These are phyloP conservation scores for Colletotrichum endophyticum DNA, from an alignment of 2,329 filamentous ascomycete genomes.

Conservation along the genomic window DNA sequence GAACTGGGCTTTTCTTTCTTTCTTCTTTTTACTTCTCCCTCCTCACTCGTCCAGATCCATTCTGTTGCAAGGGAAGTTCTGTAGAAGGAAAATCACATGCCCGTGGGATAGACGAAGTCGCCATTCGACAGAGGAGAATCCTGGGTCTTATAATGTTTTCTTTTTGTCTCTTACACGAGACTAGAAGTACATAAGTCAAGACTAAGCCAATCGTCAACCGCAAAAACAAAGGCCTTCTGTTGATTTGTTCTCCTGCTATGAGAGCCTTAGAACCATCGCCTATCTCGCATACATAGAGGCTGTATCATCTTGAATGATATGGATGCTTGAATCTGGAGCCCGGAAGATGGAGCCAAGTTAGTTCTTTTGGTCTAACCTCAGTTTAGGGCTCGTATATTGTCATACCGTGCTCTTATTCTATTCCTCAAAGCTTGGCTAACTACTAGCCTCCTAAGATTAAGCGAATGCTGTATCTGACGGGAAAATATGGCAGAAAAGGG, in stretches of 20 bases:
- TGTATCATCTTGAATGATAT: not conserved
- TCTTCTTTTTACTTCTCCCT: not conserved
- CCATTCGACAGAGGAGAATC: too few relatives aligned
- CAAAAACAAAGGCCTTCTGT: not conserved
- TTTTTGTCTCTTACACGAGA: too few relatives aligned
- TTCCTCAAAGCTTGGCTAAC: not conserved
- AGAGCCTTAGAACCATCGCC: not conserved
- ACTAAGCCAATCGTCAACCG: not conserved
- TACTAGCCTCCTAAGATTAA: not conserved
- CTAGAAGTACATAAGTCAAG: not conserved
- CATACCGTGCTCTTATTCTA: not conserved
- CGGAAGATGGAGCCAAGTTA: not conserved
- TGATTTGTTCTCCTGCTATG: not conserved
- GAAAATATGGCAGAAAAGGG: not conserved
- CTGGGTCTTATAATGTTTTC: too few relatives aligned
- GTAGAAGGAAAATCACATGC: not conserved
- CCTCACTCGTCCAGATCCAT: not conserved
- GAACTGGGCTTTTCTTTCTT: not conserved
- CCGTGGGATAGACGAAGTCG: too few relatives aligned
- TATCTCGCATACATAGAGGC: not conserved
- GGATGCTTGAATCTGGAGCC: not conserved
- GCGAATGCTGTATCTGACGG: too few relatives aligned
- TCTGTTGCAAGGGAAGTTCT: not conserved
- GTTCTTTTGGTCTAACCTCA: not conserved
- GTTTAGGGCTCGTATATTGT: not conserved